Base-by-base conservation (phyloP, 345 rosid genomes). In the Linum usitatissimum region DNA sequence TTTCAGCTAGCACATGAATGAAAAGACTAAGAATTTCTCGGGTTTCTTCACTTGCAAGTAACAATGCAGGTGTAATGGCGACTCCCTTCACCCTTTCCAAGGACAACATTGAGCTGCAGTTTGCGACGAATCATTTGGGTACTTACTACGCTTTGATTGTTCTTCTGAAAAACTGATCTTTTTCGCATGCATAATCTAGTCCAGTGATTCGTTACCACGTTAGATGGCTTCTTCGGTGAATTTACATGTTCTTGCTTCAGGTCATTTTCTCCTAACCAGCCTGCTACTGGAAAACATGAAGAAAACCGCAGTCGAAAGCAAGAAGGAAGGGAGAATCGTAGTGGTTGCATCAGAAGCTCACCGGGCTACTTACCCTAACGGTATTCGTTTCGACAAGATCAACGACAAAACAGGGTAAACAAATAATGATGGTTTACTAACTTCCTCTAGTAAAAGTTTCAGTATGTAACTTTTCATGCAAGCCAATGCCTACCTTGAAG, bases 281-380 rank as follows among this genome's bases (percentile, higher is more conserved):
- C 91, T 83, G 65, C 75, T 86, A 70, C 72, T 86, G 85, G 91
- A 81, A 12, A 83, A 65, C 0, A 86, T 86, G 96, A 89, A 81
- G 81, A 80, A 81, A 68, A 78, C 93, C 45, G 81, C 85, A 23
- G 72, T 9, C 23, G 71, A 79, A 74, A 81, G 85, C 66, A 73
- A 59, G 53, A 84, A 63, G 71, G 87, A 84, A 80, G 91, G 96
- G 67, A 81, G 94, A 71, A 83, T 89, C 64, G 77, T 84, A 13
- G 76, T 72, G 18, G 87, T 89, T 13, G 72, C 96, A 13, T 89
- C 91, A n/a, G 78, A 74, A 65, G 91, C 77, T 64, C 91, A 89
- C 68, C 77, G 78, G 4, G 65, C 63, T 53, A 28, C 87, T 31
- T 83, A 89, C 59, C 14, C 67, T 34, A 82, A 76, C 68, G 96